Base-by-base conservation (phyloP, 768 basidiomycete genomes). In the Sporobolomyces phaffii region DNA sequence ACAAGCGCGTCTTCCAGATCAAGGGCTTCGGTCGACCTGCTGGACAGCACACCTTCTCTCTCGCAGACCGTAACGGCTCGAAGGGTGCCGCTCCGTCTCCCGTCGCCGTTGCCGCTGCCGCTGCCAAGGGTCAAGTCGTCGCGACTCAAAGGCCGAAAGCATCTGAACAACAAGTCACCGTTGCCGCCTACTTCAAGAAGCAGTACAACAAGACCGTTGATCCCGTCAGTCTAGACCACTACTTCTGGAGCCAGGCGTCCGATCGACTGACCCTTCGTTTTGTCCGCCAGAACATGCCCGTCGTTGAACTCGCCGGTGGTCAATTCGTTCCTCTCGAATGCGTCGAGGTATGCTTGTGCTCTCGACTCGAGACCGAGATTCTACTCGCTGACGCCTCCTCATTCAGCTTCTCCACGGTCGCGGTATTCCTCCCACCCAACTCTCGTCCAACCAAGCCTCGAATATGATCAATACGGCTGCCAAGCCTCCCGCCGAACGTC, bases 391-490 rank as follows among this genome's bases (percentile, higher is more conserved):
- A 31, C 48, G 5, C 22, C 8, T 38, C 28, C 24, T 48, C 24
- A 5, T 22, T 14, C 43, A 66, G 59, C 68, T 69, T 43, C 52
- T 69, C 17, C 29, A 60, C 18, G 68, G 68, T 28, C 28, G 52
- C 26, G 31, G 24, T 26, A 60, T 64, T 28, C 68, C 68, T 10
- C 62, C 62, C 33, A 69, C 68, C 2, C 34, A 49, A 36, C 62
- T 69, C 41, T 38, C 51, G 29, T 58, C 62, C 9, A 36, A 36
- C 18, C 68, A 69, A 38, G 62, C 62, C 0, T 24, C 68, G 13
- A 34, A 33, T 15, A 69, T 69, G 68, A 64, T 64, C 62, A 64
- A 69, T 59, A 36, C 45, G 28, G 52, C 68, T 2, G 68, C 62
- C 1, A 61, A 69, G 36, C 38, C 40, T n/a, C 68, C 68, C 40